phyloP scores from a whole-genome alignment of 345 rosid genomes.

The Eucalyptus sideroxylon region DNA sequence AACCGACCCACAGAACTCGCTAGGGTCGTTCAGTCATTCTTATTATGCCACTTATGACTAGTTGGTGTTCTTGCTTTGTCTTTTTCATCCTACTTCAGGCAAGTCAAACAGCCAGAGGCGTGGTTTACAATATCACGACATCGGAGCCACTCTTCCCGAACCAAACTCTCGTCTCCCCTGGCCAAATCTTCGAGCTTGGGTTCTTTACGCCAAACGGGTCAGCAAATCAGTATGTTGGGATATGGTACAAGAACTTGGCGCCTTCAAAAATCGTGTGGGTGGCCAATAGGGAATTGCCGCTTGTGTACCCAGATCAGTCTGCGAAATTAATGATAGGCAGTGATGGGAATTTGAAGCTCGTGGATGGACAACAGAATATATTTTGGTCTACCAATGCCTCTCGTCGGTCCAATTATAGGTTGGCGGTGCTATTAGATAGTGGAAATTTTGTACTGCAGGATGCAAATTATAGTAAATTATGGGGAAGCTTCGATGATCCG shows the following conservation, averaged over 20 bases:
- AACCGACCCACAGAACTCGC: background rate
- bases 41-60: background rate
- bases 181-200: background rate
- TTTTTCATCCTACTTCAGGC: background rate
- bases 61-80: background rate
- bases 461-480: background rate
- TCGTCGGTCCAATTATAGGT: background rate
- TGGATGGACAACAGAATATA: background rate
- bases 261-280: slow-evolving; percentile 19
- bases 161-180: background rate
- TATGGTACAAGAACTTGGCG: background rate
- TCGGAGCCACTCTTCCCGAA: background rate
- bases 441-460: slow-evolving; percentile 20
- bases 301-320: background rate
- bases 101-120: background rate
- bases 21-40: background rate
- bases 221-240: background rate
- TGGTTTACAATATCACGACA: background rate
- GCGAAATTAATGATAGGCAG: background rate
- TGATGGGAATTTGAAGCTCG: slow-evolving; percentile 8
- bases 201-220: background rate
- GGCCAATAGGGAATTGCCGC: slow-evolving; percentile 18
- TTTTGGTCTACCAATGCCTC: slow-evolving; percentile 11
- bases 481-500: slow-evolving; percentile 30
- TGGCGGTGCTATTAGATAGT: slow-evolving; percentile 4